Percentiles rank a stretch among this genome's conserved stretches.
phyloP scores from a whole-genome alignment of 2,329 filamentous ascomycete species.

The Scortechinia acanthostroma region DNA sequence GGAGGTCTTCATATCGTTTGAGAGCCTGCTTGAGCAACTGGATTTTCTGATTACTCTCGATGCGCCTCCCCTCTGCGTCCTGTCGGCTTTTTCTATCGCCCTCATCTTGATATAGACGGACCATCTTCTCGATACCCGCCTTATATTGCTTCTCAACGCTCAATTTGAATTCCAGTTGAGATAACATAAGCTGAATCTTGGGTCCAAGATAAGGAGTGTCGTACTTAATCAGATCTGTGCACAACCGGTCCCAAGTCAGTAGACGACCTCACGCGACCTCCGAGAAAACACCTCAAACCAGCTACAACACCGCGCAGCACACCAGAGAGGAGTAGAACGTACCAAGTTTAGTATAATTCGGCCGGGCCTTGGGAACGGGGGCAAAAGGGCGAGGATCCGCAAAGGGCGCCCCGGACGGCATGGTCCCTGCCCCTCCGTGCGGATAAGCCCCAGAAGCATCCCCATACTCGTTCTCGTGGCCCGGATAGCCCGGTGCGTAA shows the following conservation, averaged over 20 bases:
- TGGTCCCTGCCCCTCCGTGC: constrained; percentile 45
- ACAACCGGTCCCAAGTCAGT: not conserved
- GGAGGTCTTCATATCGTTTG: constrained; percentile 93
- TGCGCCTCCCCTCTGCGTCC: constrained; percentile 79
- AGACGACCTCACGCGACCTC: too few relatives aligned
- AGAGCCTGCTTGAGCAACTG: constrained; percentile 89
- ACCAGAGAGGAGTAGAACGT: constrained; percentile 19
- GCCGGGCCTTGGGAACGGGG: constrained; percentile 65
- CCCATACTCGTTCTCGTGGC: not conserved
- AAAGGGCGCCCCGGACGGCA: constrained; percentile 76
- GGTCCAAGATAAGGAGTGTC: constrained; percentile 92
- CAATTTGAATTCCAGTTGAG: constrained; percentile 96
- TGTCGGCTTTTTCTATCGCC: constrained; percentile 91
- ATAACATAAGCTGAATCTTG: constrained; percentile 97
- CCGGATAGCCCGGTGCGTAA: constrained; percentile 13
- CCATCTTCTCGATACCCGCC: constrained; percentile 98
- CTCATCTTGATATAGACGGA: constrained; percentile 93
- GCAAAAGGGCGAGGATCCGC: constrained; percentile 64
- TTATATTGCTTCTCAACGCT: constrained; percentile 99
- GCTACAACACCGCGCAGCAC: not conserved
- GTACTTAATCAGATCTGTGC: constrained; percentile 89
- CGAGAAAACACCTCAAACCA: not conserved
- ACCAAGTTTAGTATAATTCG: constrained; percentile 96
- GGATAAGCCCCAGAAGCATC: not conserved
- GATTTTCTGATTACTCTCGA: constrained; percentile 98